Base-by-base conservation (phyloP, 257 asterid genomes). In the Solanum phureja region DNA sequence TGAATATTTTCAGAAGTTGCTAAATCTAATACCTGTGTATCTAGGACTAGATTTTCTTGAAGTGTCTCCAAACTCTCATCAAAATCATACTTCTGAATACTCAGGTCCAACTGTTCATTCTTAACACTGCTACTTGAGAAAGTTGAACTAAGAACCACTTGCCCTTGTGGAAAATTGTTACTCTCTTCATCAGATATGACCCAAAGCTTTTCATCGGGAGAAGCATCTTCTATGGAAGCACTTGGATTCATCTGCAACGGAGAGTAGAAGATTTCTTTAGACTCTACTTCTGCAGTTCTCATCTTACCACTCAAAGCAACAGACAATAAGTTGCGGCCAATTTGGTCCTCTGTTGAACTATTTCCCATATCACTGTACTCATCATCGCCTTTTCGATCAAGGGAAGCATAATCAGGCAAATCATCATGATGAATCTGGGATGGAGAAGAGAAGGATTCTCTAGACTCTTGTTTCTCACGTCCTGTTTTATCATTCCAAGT, bases 401-500 rank as follows among this genome's bases (percentile, higher is more conserved):
- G 88, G 52, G 27, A 72, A 73, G 68, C 58, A 73, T 16, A 86
- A 74, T 86, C 58, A 56, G 79, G 84, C 38, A 64, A 86, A 34
- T 52, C 85, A 46, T 73, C 52, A 79, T 60, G 52, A 74, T 86
- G 83, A 31, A 71, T 86, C 83, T 86, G 88, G 46, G 27, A 34
- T 52, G 84, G 84, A 86, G 83, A 52, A 49, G 85, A 52, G 58
- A 86, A 86, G 81, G 84, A 86, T 64, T 23, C 71, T 86, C 74
- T 86, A 74, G 74, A 73, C 37, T 49, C 62, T 72, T 86, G 84
- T 79, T 86, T 64, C 71, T 86, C 74, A 74, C 13, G 14, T 52
- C 35, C 73, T 74, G 73, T 86, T 29, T 86, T 74, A 90, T 89
- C 94, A 87, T 95, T 92, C 92, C 95, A 92, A 9, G 92, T 89